Conservation (phyloP, 129 eudicot species). For the Ambrosia trifida region DNA sequence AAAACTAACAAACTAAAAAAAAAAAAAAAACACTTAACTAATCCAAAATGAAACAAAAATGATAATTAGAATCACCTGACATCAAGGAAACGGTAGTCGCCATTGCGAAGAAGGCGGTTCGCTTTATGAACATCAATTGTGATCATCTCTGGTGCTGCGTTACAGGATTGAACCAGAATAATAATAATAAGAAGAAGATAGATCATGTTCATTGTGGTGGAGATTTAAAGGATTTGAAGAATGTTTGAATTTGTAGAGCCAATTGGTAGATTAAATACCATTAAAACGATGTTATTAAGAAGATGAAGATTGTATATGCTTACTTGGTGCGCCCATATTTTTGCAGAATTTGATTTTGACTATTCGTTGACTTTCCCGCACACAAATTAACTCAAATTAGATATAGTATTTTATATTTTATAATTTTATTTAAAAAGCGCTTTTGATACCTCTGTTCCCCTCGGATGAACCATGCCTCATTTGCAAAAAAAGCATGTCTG, state of each 20-base stretch:
- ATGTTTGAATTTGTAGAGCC: constrained; percentile 2
- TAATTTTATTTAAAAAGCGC: too few relatives aligned
- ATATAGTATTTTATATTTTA: background rate
- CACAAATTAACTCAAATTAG: background rate
- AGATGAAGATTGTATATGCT: background rate
- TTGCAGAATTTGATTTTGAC: background rate
- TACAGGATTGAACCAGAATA: constrained; percentile 35
- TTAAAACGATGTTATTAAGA: background rate
- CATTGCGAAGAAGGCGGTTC: constrained; percentile 47
- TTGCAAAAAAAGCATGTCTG: too few relatives aligned
- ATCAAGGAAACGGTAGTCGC: constrained; percentile 59
- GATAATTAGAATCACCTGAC: constrained; percentile 86
- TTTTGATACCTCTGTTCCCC: too few relatives aligned
- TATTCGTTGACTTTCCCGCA: background rate
- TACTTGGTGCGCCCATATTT: constrained; percentile 7
- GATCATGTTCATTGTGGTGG: background rate
- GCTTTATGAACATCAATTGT: constrained; percentile 79
- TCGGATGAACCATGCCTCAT: too few relatives aligned
- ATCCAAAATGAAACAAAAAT: background rate
- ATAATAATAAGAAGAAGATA: constrained; percentile 27
- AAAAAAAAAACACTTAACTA: too few relatives aligned
- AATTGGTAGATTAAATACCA: background rate
- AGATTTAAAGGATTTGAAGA: constrained; percentile 12
- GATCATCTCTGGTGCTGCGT: constrained; percentile 40
- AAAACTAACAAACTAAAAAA: too few relatives aligned